Evolutionary conservation across 768 basidiomycete genomes (phyloP).

Genomic region (Obba rivulosa): DNA sequence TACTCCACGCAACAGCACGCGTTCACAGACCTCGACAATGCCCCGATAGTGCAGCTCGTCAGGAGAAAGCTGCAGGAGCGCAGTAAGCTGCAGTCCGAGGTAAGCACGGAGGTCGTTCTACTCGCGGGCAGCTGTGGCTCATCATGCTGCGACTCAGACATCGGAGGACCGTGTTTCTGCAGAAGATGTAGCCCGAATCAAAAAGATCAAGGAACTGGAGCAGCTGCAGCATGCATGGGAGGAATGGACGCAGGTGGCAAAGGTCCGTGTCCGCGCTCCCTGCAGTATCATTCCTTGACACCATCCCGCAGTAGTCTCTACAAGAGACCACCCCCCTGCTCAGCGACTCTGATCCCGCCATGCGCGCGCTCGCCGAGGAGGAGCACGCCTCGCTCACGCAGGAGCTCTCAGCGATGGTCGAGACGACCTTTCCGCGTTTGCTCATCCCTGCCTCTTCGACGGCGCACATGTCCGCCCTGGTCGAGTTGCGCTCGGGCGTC

Average conservation of each 20-base stretch:
- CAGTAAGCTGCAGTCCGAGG: constrained; percentile 16
- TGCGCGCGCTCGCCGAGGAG: constrained; percentile 68
- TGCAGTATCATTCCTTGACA: too few species aligned
- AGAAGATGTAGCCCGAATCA: constrained; percentile 54
- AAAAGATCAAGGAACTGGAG: constrained; percentile 65
- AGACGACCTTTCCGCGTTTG: constrained; percentile 56
- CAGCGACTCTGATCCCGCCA: constrained; percentile 65
- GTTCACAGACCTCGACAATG: constrained; percentile 6
- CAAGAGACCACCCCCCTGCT: constrained; percentile 59
- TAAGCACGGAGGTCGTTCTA: not conserved
- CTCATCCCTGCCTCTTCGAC: constrained; percentile 72
- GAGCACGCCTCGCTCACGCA: constrained; percentile 49
- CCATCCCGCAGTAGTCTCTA: constrained; percentile 50
- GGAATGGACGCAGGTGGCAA: constrained; percentile 46
- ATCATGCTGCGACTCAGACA: constrained; percentile 30
- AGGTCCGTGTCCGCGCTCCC: constrained; percentile 48
- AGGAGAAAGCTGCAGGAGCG: constrained; percentile 18
- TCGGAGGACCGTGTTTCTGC: constrained; percentile 44
- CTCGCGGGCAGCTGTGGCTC: not conserved
- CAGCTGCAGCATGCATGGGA: constrained; percentile 66
- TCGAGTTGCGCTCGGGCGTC: constrained; percentile 91
- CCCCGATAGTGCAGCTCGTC: constrained; percentile 21
- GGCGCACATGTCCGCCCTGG: constrained; percentile 61
- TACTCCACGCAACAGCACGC: not conserved
- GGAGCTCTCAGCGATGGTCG: constrained; percentile 23